These are phyloP conservation scores for Daucus carota DNA, from an alignment of 129 eudicot species.

Conservation along the genomic window DNA sequence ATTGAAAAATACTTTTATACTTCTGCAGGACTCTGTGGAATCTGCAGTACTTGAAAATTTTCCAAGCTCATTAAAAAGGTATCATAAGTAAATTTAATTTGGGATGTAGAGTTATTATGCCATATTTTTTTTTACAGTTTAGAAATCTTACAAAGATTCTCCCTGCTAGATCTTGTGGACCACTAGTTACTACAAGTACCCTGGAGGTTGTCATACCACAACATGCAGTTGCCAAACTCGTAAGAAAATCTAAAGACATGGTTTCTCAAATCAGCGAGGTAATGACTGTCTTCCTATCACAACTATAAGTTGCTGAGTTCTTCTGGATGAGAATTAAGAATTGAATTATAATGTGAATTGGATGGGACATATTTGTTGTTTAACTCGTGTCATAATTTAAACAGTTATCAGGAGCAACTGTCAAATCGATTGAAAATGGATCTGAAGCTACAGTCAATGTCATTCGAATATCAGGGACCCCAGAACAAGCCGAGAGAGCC, in stretches of 20 bases:
- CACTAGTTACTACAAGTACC: constrained; percentile 81
- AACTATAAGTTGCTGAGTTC: background rate
- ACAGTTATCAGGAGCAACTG: constrained; percentile 96
- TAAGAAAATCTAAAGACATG: constrained; percentile 68
- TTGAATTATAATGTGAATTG: background rate
- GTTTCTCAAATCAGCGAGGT: constrained; percentile 96
- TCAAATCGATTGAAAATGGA: constrained; percentile 61
- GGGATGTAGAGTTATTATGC: background rate
- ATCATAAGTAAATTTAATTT: background rate
- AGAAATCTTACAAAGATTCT: background rate
- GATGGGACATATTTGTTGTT: background rate
- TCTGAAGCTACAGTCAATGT: constrained; percentile 64
- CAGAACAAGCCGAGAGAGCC: constrained; percentile 96
- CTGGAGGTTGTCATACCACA: constrained; percentile 93
- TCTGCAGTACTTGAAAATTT: constrained; percentile 51
- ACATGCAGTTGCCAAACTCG: constrained; percentile 78
- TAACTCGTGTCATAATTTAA: constrained; percentile 21
- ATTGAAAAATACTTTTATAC: constrained; percentile 5
- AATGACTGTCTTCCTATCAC: background rate
- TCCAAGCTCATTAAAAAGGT: constrained; percentile 59
- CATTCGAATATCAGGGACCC: constrained; percentile 82
- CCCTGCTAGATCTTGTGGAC: constrained; percentile 49
- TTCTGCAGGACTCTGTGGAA: constrained; percentile 38
- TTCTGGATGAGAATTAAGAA: background rate
- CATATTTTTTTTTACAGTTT: background rate